Evolutionary conservation across 1,139 yeast genomes (phyloP), one percentile per base, ranked within the genome.

Genomic region (Debaryomyces sp.): DNA sequence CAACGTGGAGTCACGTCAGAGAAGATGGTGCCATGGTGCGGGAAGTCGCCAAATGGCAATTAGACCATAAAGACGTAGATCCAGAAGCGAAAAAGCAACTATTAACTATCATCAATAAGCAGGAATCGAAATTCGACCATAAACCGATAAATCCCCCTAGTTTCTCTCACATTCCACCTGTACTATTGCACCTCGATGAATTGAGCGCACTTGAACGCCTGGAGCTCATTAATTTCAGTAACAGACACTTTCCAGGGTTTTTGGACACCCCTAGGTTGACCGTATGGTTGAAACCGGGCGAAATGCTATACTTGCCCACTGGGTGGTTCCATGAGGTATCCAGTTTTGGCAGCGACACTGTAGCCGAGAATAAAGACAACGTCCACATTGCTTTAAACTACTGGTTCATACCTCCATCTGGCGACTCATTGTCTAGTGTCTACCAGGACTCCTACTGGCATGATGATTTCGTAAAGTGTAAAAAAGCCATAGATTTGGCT

Each of bases 261-360:
- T 58, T 73, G 39, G 53, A 66, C 1, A 68, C 81, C 2, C 68
- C 70, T 23, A 68, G 75, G 49, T 57, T 73, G 36, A 68, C 73
- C 9, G 82, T 82, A 3, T 71, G 79, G 66, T 56, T 86, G 26
- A 62, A 74, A 15, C 82, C 85, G 0, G 90, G 90, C 0, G 84
- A 85, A 43, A 81, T 84, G 85, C 63, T 87, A 30, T 87, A 81
- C 57, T 63, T 87, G 22, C 94, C 94, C 0, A 79, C 88, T 1
- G 90, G 92, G 1, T 87, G 92, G 92, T 87, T 87, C 60, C 94
- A 87, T 61, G 94, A 87, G 62, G 94, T 87, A 1, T 79, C 87
- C 24, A 84, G 89, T n/a, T 84, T 73, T 61, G 84, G 86, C 0
- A 58, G 48, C 5, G 56, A 45, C 6, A 43, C 50, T 13, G 51